Percentiles rank a stretch among this genome's conserved stretches.
phyloP scores from a whole-genome alignment of 371 early-diverging fungal species.

The Mortierella sp. region DNA sequence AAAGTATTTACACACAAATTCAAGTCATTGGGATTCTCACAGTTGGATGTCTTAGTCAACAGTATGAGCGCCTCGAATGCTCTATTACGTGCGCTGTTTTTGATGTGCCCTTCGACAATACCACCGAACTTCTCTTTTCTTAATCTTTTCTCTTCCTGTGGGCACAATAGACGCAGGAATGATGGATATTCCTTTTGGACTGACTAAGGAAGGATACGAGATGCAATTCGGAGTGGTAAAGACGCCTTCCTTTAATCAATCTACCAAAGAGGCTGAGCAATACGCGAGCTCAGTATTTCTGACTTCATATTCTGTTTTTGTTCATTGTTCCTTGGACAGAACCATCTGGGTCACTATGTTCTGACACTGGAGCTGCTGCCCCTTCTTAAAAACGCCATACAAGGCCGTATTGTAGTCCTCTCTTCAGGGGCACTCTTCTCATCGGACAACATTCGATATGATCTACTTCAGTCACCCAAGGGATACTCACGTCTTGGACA shows the following conservation, averaged over 20 bases:
- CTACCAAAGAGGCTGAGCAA: neutral
- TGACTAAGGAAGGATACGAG: constrained; percentile 50
- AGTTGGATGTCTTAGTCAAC: constrained; percentile 66
- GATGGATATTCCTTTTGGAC: constrained; percentile 48
- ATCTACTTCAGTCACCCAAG: constrained; percentile 39
- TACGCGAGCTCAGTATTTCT: neutral
- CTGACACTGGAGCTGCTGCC: constrained; percentile 58
- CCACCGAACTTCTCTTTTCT: neutral
- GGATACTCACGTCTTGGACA: constrained; percentile 55
- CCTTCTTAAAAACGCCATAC: constrained; percentile 50
- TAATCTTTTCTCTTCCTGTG: neutral
- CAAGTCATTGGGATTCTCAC: constrained; percentile 23
- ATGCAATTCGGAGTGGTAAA: constrained; percentile 55
- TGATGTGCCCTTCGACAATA: neutral
- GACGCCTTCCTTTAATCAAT: neutral
- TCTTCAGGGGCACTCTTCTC: constrained; percentile 57
- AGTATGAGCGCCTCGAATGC: constrained; percentile 35
- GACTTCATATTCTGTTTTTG: neutral
- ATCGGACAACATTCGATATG: constrained; percentile 55
- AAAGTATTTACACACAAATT: constrained; percentile 57
- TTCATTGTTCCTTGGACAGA: constrained; percentile 22
- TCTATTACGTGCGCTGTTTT: neutral
- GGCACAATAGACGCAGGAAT: constrained; percentile 54
- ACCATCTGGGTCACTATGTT: constrained; percentile 45
- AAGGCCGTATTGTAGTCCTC: constrained; percentile 64